Conservation (phyloP, 2,329 filamentous ascomycete genomes). For the Orbilia ellipsospora region DNA sequence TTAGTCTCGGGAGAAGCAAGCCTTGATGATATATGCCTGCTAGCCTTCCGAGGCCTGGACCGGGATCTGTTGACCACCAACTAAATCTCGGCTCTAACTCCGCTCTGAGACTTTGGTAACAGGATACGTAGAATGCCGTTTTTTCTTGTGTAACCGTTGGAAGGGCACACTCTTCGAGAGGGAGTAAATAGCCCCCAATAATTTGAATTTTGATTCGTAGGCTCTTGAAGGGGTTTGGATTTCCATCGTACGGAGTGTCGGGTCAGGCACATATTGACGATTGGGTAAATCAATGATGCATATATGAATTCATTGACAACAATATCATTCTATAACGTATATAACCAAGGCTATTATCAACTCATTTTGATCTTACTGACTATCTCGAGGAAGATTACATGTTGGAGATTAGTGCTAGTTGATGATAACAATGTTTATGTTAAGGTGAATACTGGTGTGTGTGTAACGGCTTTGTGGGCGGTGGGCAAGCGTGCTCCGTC, state of each 20-base stretch:
- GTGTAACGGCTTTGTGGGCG: slow-evolving; percentile 1
- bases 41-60: slow-evolving; percentile 8
- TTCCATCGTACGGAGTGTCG: slow-evolving; percentile 4
- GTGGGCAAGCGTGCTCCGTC: background rate
- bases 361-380: no score
- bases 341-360: no score
- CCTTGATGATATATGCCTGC: background rate
- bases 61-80: slow-evolving; percentile 31
- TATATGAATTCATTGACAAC: no score
- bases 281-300: background rate
- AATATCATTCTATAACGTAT: no score
- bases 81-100: slow-evolving; percentile 10
- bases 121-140: slow-evolving; percentile 21
- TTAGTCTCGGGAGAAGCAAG: no score
- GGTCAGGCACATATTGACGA: slow-evolving; percentile 25
- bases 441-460: slow-evolving; percentile 13
- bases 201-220: slow-evolving; percentile 11
- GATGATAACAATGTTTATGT: slow-evolving; percentile 5
- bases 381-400: no score
- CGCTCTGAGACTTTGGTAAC: background rate
- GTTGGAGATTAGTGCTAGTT: no score
- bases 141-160: slow-evolving; percentile 33
- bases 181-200: background rate
- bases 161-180: background rate
- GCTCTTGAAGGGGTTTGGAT: background rate